Base-by-base conservation (phyloP, 2,329 filamentous ascomycete genomes). In the Chaetomiaceae sp. region DNA sequence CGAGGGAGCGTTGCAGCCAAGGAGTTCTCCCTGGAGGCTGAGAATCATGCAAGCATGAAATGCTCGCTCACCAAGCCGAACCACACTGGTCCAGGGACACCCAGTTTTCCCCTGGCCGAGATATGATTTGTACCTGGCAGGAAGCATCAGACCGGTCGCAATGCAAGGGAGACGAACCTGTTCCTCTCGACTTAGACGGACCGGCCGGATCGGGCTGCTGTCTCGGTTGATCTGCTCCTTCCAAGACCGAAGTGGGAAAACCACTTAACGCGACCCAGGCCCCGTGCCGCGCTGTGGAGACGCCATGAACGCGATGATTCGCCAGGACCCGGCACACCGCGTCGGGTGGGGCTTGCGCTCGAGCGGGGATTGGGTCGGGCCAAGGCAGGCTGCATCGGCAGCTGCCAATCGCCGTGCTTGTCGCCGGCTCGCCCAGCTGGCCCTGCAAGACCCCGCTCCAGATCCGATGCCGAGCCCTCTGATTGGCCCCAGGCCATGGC, bases 401-500 rank as follows among this genome's bases (percentile, higher is more conserved):
- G 33, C 47, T 53, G 49, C 57, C 52, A 59, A 57, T 59, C 20
- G 47, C 40, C 19, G 38, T 40, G 44, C 52, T 15, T 29, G 39
- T 53, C 40, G 47, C 39, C 34, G 49, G 40, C 27, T 54, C 15
- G 34, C 34, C 36, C 47, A 27, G 46, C 25, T 22, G 42, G 37
- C 47, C 37, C 48, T 58, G 59, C 58, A 49, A 52, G 49, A 34
- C 54, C 58, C 59, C 58, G 46, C 56, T 53, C 48, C 37, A 40
- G 51, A 57, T 53, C 39, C 48, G 47, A 45, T 33, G 36, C 48
- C 27, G 45, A 31, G 29, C 29, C 50, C 31, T n/a, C n/a, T 59
- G 54, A 61, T 60, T 60, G 57, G 60, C 58, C 55, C 34, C 39
- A 39, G 43, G 49, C n/a, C n/a, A 19, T 36, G 36, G 17, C 47